Conservation (phyloP, 345 rosid genomes). For the Eutrema yunnanense region DNA sequence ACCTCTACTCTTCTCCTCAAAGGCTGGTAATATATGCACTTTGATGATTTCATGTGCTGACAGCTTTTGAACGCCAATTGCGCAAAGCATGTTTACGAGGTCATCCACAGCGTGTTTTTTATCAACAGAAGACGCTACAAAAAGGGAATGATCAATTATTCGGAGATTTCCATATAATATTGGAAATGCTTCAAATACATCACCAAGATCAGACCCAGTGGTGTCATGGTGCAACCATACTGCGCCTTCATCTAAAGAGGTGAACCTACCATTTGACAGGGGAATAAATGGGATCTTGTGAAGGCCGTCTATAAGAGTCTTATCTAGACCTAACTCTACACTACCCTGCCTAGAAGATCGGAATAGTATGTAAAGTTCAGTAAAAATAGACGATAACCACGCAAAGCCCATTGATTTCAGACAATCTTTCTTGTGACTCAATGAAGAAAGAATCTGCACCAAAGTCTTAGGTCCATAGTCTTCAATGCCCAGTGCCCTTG, state of each 20-base stretch:
- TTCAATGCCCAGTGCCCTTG: slow-evolving; percentile 69
- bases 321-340: slow-evolving; percentile 31
- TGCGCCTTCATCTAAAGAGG: slow-evolving; percentile 61
- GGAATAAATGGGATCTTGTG: slow-evolving; percentile 67
- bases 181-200: slow-evolving; percentile 62
- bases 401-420: slow-evolving; percentile 56
- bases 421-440: slow-evolving; percentile 50
- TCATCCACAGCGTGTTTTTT: slow-evolving; percentile 36
- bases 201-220: slow-evolving; percentile 41
- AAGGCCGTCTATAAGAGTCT: slow-evolving; percentile 41
- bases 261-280: slow-evolving; percentile 68
- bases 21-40: slow-evolving; percentile 68
- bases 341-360: slow-evolving; percentile 42
- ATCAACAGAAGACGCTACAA: slow-evolving; percentile 38
- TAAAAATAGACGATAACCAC: slow-evolving; percentile 78
- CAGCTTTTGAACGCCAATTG: slow-evolving; percentile 66
- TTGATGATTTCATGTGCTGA: slow-evolving; percentile 86
- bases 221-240: slow-evolving; percentile 80
- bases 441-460: slow-evolving; percentile 47
- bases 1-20: slow-evolving; percentile 35
- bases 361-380: slow-evolving; percentile 42
- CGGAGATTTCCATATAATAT: slow-evolving; percentile 64
- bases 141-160: slow-evolving; percentile 54
- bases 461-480: slow-evolving; percentile 77
- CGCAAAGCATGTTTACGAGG: slow-evolving; percentile 52